phyloP scores from a whole-genome alignment of 2,329 filamentous ascomycete species.

The Cryphonectria japonica region DNA sequence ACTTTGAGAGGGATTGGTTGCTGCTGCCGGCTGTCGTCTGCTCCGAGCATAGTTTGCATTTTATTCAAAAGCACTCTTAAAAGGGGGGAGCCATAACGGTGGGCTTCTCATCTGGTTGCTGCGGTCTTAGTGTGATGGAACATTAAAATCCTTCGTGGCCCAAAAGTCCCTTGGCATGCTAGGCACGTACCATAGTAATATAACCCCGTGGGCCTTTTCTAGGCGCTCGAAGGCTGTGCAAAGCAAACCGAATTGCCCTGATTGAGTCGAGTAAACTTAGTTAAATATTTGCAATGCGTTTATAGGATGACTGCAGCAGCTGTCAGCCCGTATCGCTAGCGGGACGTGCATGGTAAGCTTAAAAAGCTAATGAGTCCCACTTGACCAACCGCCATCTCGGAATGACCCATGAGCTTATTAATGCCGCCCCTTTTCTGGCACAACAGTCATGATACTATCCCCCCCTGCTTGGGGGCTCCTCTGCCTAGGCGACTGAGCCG shows the following conservation, averaged over 20 bases:
- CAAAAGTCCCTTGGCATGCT: not conserved
- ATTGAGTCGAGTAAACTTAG: not conserved
- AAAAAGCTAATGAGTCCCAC: not conserved
- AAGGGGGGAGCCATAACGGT: not conserved
- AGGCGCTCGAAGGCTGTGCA: not conserved
- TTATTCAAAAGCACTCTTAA: not conserved
- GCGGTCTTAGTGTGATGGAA: not conserved
- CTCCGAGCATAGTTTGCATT: not conserved
- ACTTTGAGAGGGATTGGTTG: not conserved
- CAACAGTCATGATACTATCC: not conserved
- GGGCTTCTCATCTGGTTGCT: not conserved
- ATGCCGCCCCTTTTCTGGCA: not conserved
- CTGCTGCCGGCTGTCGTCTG: not conserved
- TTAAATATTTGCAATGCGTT: not conserved
- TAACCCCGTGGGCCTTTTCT: not conserved
- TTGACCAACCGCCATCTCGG: not conserved
- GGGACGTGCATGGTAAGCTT: not conserved
- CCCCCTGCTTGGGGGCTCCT: not conserved
- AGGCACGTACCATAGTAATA: not conserved
- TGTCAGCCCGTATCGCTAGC: not conserved
- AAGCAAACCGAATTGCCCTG: not conserved
- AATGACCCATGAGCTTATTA: constrained; percentile 4
- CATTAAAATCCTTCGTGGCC: not conserved
- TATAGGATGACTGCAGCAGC: constrained; percentile 1
- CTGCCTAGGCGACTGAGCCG: not conserved